Conservation (phyloP, 1,284 basidiomycete species). For the Wallemia mellicola region DNA sequence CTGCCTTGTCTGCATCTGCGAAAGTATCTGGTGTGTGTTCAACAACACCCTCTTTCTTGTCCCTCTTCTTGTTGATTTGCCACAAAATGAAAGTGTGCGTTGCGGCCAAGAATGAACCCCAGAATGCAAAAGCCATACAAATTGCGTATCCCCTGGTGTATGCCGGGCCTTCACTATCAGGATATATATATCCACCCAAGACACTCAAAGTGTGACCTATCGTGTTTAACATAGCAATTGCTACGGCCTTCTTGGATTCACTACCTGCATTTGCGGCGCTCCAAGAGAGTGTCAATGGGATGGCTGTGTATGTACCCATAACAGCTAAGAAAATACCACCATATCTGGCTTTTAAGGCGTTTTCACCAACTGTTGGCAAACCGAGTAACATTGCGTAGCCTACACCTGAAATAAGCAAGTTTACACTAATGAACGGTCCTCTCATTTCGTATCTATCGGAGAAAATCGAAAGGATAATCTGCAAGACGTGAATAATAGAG, state of each 20-base stretch:
- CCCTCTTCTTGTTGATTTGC: neutral
- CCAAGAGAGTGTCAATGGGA: neutral
- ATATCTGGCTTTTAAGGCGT: neutral
- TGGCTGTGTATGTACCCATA: constrained; percentile 1
- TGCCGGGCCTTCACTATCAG: neutral
- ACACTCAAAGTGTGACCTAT: neutral
- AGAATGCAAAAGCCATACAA: neutral
- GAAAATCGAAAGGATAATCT: neutral
- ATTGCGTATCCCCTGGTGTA: neutral
- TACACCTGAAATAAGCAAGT: neutral
- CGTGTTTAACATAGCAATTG: neutral
- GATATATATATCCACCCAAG: neutral
- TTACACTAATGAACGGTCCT: neutral
- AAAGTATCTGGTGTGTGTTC: neutral
- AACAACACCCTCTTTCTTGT: neutral
- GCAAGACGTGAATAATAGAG: neutral
- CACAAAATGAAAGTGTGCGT: neutral
- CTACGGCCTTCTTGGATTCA: constrained; percentile 1
- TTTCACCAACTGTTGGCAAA: neutral
- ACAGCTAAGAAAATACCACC: neutral
- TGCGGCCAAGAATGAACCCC: neutral
- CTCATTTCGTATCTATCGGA: neutral
- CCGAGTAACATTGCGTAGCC: neutral
- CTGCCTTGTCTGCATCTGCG: neutral
- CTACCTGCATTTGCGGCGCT: neutral